Percentiles rank a stretch among this genome's conserved stretches.
phyloP scores from a whole-genome alignment of 169 alveolate species.

The Theileria parva region DNA sequence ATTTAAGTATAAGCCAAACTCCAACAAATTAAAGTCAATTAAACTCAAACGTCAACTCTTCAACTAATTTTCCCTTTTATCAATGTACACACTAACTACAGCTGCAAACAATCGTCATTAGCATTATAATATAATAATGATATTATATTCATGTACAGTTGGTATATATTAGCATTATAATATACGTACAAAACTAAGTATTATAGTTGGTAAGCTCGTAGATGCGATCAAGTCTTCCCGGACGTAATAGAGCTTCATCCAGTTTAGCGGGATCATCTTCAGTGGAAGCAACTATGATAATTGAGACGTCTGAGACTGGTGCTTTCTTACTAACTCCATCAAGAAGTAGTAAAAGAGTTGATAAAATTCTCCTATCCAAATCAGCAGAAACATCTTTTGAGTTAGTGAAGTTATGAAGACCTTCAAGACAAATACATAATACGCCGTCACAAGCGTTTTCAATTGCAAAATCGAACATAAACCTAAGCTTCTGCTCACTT shows the following conservation, averaged over 20 bases:
- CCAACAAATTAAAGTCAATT: background rate
- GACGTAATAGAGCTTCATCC: slow-evolving; percentile 43
- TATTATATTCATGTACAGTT: background rate
- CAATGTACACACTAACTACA: background rate
- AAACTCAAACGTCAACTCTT: slow-evolving; percentile 1
- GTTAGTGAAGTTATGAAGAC: slow-evolving; percentile 42
- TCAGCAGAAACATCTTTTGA: slow-evolving; percentile 18
- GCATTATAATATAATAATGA: no score
- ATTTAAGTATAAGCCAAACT: slow-evolving; percentile 48
- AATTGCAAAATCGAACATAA: slow-evolving; percentile 27
- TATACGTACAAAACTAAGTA: no score
- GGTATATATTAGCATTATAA: background rate
- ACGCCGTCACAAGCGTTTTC: slow-evolving; percentile 30
- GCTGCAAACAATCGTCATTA: no score
- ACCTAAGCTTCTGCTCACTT: slow-evolving; percentile 44
- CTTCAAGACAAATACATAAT: slow-evolving; percentile 56
- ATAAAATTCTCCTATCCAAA: slow-evolving; percentile 35
- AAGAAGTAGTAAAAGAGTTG: slow-evolving; percentile 45
- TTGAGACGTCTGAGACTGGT: slow-evolving; percentile 12
- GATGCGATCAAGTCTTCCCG: slow-evolving; percentile 54
- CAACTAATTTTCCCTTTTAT: background rate
- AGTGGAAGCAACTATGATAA: slow-evolving; percentile 56
- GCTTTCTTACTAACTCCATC: slow-evolving; percentile 38
- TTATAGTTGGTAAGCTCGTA: background rate
- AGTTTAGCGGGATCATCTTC: slow-evolving; percentile 37